phyloP scores from a whole-genome alignment of 257 asterid genomes.

The Solanum sitiens region DNA sequence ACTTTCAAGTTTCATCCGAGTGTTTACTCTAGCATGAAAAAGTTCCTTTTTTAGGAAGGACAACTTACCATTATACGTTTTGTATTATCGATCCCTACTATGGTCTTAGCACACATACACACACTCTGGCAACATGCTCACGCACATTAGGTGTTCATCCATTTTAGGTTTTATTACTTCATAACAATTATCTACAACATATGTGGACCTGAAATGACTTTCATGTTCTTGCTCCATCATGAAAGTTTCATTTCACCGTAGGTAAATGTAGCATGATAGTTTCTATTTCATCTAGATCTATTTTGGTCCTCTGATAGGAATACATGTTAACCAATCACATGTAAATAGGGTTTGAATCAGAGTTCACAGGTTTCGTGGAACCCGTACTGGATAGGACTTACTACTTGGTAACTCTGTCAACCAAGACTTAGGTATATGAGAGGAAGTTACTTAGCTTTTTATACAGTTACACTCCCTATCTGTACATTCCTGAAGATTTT shows the following conservation, averaged over 20 bases:
- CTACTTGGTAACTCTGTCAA: background rate
- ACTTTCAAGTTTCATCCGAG: background rate
- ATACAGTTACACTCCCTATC: background rate
- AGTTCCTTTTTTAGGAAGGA: background rate
- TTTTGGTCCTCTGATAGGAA: background rate
- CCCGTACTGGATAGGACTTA: background rate
- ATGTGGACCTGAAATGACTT: background rate
- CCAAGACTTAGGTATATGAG: background rate
- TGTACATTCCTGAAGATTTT: background rate
- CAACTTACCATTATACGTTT: background rate
- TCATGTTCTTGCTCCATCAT: background rate
- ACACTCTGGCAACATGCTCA: background rate
- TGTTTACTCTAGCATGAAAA: background rate
- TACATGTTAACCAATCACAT: background rate
- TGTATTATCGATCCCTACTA: background rate
- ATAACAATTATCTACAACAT: background rate
- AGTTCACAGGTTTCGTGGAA: background rate
- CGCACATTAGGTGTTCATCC: background rate
- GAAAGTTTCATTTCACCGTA: background rate
- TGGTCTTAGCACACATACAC: background rate
- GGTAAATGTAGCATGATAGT: background rate
- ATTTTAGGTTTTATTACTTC: background rate
- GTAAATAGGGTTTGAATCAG: background rate
- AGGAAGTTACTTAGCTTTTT: background rate
- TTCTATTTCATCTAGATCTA: background rate